These are phyloP conservation scores for Aspergillus sp. DNA, from an alignment of 2,329 filamentous ascomycete genomes.

Conservation along the genomic window DNA sequence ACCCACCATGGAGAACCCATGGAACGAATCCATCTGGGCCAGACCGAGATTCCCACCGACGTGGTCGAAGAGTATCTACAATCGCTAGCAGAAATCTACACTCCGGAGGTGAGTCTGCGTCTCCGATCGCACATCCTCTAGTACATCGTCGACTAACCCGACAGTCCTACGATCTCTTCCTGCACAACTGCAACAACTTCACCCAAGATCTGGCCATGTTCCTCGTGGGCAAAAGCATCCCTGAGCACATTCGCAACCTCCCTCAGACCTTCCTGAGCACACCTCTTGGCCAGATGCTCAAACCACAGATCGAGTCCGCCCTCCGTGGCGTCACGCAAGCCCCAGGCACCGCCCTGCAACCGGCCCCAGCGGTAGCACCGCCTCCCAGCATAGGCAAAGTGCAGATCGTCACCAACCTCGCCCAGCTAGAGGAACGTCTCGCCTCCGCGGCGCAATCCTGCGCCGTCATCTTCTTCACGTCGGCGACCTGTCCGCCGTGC, in stretches of 20 bases:
- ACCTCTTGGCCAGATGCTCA: slow-evolving; percentile 83
- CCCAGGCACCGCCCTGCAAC: slow-evolving; percentile 34
- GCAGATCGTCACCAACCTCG: slow-evolving; percentile 57
- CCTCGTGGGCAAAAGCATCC: slow-evolving; percentile 82
- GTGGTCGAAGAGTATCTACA: slow-evolving; percentile 84
- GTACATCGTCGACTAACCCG: slow-evolving; percentile 6
- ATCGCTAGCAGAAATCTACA: slow-evolving; percentile 78
- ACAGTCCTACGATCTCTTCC: slow-evolving; percentile 81
- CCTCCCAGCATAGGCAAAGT: slow-evolving; percentile 49
- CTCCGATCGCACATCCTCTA: neutral
- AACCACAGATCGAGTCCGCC: slow-evolving; percentile 68
- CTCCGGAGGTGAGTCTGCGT: slow-evolving; percentile 58
- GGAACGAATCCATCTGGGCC: slow-evolving; percentile 71
- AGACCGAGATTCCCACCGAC: slow-evolving; percentile 73
- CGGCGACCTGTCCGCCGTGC: slow-evolving; percentile 80
- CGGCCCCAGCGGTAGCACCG: slow-evolving; percentile 14
- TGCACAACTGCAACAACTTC: slow-evolving; percentile 98
- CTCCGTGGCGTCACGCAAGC: slow-evolving; percentile 63
- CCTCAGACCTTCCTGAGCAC: slow-evolving; percentile 82
- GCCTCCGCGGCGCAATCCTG: slow-evolving; percentile 61
- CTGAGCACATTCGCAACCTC: slow-evolving; percentile 78
- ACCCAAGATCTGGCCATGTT: slow-evolving; percentile 90
- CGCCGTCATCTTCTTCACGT: slow-evolving; percentile 89
- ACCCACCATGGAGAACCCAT: slow-evolving; percentile 86
- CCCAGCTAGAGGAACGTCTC: slow-evolving; percentile 61